These are phyloP conservation scores for Chlorophyllum brunneum DNA, from an alignment of 768 basidiomycete species.

Conservation along the genomic window DNA sequence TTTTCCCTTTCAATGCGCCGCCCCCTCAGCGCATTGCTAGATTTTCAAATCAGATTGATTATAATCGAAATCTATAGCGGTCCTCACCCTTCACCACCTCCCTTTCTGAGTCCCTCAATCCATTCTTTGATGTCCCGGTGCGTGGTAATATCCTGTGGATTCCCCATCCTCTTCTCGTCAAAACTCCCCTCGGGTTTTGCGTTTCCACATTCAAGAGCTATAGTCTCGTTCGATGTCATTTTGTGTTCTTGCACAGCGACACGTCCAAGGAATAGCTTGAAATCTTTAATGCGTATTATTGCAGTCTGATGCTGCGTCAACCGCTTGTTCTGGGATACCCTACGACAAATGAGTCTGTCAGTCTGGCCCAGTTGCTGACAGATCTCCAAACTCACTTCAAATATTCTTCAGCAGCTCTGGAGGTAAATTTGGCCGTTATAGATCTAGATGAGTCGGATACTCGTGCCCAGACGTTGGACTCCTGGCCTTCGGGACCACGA, in stretches of 20 bases:
- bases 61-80: background rate
- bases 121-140: slow-evolving; percentile 43
- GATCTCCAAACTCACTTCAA: slow-evolving; percentile 27
- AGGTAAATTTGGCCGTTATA: slow-evolving; percentile 53
- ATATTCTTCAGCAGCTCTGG: slow-evolving; percentile 44
- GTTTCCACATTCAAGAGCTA: slow-evolving; percentile 52
- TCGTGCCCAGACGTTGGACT: slow-evolving; percentile 55
- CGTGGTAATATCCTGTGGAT: slow-evolving; percentile 43
- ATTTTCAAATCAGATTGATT: slow-evolving; percentile 27
- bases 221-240: slow-evolving; percentile 34
- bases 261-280: slow-evolving; percentile 48
- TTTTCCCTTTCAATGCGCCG: slow-evolving; percentile 10
- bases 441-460: slow-evolving; percentile 53
- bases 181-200: slow-evolving; percentile 38
- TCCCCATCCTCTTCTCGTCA: slow-evolving; percentile 46
- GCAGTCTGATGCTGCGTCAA: slow-evolving; percentile 45
- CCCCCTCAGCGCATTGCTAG: slow-evolving; percentile 30
- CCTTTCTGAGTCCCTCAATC: slow-evolving; percentile 50
- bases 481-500: slow-evolving; percentile 32
- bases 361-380: background rate
- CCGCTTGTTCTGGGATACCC: slow-evolving; percentile 24
- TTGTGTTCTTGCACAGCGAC: slow-evolving; percentile 39
- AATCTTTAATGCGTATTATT: slow-evolving; percentile 44
- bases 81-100: slow-evolving; percentile 62
- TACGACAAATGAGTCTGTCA: slow-evolving; percentile 11